Evolutionary conservation across 2,329 filamentous ascomycete genomes (phyloP).

Genomic region (Ascochyta fabae): DNA sequence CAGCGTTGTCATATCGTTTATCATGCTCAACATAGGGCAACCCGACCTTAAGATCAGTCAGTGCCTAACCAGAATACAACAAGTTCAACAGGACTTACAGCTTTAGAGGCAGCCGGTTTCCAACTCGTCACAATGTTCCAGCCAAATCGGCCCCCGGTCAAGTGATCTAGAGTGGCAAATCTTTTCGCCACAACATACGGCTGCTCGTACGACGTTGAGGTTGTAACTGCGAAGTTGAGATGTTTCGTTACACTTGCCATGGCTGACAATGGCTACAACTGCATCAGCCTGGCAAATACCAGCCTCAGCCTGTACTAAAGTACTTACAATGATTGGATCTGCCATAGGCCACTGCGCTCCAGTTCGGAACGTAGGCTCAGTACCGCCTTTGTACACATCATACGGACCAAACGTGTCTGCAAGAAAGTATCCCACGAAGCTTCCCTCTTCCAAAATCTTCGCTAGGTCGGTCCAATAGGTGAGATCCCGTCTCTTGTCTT

Average conservation of each 20-base stretch:
- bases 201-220: constrained; percentile 69
- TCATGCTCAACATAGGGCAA: constrained; percentile 59
- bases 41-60: constrained; percentile 6
- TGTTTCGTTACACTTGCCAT: constrained; percentile 70
- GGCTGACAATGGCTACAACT: constrained; percentile 60
- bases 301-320: too few relatives aligned
- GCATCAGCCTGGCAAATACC: background rate
- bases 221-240: constrained; percentile 69
- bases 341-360: constrained; percentile 72
- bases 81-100: background rate
- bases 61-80: too few relatives aligned
- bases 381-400: constrained; percentile 62
- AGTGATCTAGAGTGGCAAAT: constrained; percentile 68
- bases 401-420: constrained; percentile 63
- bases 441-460: constrained; percentile 34
- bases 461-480: constrained; percentile 40
- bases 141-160: constrained; percentile 61
- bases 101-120: constrained; percentile 64
- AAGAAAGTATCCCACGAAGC: constrained; percentile 44
- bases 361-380: constrained; percentile 63
- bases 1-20: constrained; percentile 68
- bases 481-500: constrained; percentile 25
- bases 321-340: constrained; percentile 58
- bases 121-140: constrained; percentile 68
- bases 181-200: constrained; percentile 69